These are phyloP conservation scores for Penicillium fimorum DNA, from an alignment of 495 filamentous ascomycete species.

Conservation along the genomic window DNA sequence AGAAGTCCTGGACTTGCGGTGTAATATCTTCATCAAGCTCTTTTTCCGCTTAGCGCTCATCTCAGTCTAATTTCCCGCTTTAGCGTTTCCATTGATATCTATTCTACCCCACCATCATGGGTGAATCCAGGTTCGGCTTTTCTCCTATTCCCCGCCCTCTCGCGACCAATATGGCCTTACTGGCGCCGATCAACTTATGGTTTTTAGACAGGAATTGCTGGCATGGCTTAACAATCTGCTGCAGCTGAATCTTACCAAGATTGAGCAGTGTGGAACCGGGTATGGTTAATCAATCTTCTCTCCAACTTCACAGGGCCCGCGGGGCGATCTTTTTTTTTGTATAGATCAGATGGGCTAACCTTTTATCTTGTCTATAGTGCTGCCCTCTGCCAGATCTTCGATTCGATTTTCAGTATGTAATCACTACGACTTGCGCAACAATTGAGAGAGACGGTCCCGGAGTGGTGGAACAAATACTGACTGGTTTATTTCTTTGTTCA, in stretches of 20 bases:
- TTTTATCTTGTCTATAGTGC: constrained; percentile 57
- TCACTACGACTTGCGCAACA: not conserved
- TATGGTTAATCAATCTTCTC: constrained; percentile 52
- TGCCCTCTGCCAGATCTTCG: constrained; percentile 92
- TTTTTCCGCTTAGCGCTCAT: constrained; percentile 11
- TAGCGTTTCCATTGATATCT: constrained; percentile 11
- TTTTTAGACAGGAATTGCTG: constrained; percentile 84
- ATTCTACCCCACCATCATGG: constrained; percentile 53
- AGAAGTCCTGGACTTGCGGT: constrained; percentile 19
- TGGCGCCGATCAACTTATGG: constrained; percentile 7
- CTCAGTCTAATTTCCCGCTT: constrained; percentile 4
- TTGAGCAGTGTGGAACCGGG: constrained; percentile 99
- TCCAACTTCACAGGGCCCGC: constrained; percentile 1
- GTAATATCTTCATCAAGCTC: constrained; percentile 2
- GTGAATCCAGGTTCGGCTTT: constrained; percentile 52
- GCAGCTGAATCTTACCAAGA: constrained; percentile 94
- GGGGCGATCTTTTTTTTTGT: not conserved
- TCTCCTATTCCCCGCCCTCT: constrained; percentile 18
- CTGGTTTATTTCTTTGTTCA: constrained; percentile 30
- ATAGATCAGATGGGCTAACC: constrained; percentile 22
- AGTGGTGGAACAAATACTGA: constrained; percentile 17
- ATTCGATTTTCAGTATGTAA: constrained; percentile 84
- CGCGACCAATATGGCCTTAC: constrained; percentile 1
- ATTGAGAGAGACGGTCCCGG: not conserved
- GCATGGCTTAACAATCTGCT: constrained; percentile 97